Percentiles rank a stretch among this genome's conserved stretches.
Conservation (phyloP, 1,284 basidiomycete species). For the Melampsora larici-populina region DNA sequence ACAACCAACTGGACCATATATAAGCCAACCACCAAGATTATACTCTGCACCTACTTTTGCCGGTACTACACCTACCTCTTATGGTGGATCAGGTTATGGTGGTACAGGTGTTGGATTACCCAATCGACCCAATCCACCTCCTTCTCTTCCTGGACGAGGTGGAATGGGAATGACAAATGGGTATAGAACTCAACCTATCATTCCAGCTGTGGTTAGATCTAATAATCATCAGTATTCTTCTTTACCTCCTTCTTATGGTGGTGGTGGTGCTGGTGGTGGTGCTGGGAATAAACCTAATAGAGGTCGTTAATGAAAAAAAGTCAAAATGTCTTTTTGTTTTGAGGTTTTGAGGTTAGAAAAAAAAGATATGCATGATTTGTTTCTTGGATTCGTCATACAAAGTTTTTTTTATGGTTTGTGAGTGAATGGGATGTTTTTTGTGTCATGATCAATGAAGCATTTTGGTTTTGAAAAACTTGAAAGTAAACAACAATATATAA, state of each 20-base stretch:
- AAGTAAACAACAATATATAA: no score
- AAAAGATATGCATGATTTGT: no score
- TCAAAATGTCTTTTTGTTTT: no score
- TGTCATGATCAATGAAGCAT: no score
- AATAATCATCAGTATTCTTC: not conserved
- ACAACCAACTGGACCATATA: not conserved
- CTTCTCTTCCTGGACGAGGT: not conserved
- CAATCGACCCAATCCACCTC: not conserved
- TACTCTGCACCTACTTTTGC: not conserved
- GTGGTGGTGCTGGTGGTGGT: not conserved
- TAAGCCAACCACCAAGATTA: not conserved
- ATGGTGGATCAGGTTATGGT: slow-evolving; percentile 17
- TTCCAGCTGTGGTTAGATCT: not conserved
- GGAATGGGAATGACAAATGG: not conserved
- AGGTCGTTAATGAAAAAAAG: no score
- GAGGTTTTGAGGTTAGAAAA: no score
- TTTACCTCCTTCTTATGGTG: not conserved
- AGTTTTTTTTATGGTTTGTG: not conserved
- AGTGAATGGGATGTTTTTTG: not conserved
- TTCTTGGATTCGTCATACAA: no score
- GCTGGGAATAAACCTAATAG: no score
- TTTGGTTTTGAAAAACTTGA: no score
- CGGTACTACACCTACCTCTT: not conserved
- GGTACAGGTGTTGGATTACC: slow-evolving; percentile 30
- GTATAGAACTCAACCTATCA: slow-evolving; percentile 1